Conservation (phyloP, 2,329 filamentous ascomycete genomes). For the Emericellopsis atlantica region DNA sequence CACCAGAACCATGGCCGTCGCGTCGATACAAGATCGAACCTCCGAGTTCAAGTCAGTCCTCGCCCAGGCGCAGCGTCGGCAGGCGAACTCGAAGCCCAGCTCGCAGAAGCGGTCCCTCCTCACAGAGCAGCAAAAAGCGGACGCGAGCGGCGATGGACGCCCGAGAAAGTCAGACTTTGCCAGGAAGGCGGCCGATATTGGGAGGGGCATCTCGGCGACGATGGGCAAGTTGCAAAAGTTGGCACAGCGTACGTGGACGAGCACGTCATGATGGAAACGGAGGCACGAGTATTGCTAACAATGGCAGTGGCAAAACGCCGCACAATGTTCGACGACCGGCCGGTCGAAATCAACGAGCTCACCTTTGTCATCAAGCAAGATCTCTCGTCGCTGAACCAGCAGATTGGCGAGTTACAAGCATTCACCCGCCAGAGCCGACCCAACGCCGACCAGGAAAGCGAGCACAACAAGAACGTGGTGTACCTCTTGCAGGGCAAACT, state of each 20-base stretch:
- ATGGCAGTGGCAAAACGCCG: slow-evolving; percentile 76
- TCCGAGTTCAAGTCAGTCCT: slow-evolving; percentile 90
- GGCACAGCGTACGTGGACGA: slow-evolving; percentile 54
- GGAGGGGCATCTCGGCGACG: slow-evolving; percentile 77
- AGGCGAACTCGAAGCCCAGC: slow-evolving; percentile 64
- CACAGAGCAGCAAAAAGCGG: slow-evolving; percentile 57
- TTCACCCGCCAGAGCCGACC: slow-evolving; percentile 70
- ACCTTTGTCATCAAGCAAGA: slow-evolving; percentile 98
- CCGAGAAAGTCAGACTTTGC: slow-evolving; percentile 82
- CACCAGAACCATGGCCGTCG: slow-evolving; percentile 40
- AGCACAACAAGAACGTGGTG: slow-evolving; percentile 97
- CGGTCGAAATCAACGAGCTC: slow-evolving; percentile 92
- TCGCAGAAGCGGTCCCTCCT: slow-evolving; percentile 73
- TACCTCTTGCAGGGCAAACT: slow-evolving; percentile 83
- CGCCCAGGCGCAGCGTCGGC: slow-evolving; percentile 67
- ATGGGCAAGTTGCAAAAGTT: slow-evolving; percentile 93
- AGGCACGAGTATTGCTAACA: background rate
- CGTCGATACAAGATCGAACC: slow-evolving; percentile 91
- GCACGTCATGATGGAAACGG: background rate
- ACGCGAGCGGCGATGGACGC: slow-evolving; percentile 38
- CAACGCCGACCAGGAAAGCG: slow-evolving; percentile 66
- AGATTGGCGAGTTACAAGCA: slow-evolving; percentile 72
- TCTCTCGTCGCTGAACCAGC: slow-evolving; percentile 68
- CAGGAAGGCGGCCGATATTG: slow-evolving; percentile 80
- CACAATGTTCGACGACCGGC: slow-evolving; percentile 92